Base-by-base conservation (phyloP, 805 yeast species). In the Barnettozyma siamensis region DNA sequence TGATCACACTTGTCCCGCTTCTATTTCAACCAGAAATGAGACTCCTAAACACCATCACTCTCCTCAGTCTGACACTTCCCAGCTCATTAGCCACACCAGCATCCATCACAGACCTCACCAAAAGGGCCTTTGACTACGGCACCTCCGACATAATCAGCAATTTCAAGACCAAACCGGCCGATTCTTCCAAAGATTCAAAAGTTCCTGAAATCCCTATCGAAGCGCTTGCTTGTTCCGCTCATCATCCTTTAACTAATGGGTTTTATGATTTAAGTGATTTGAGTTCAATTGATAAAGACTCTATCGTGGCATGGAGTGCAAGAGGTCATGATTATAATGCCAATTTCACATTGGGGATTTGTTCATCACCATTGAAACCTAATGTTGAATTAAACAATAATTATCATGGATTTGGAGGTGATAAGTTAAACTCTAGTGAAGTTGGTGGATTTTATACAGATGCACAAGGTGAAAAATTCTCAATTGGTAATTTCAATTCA, bases 301-400 rank as follows among this genome's bases (percentile, higher is more conserved):
- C 41, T 4, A 29, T 51, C 2, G 54, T 52, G 21, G 74, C 81
- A 19, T 86, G 89, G 87, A 62, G 69, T 31, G 78, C 89, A 3
- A 73, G 72, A 45, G 94, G 94, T 1, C 73, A 72, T 58, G 93
- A 82, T 48, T 76, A 75, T 51, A 79, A 79, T 21, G 67, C 65
- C 36, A 88, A 88, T 61, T 88, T 82, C 64, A 83, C 91, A 1
- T 50, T 83, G 32, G 83, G 85, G n/a, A 65, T 83, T 3, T 83
- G 91, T 52, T 72, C 84, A 39, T 62, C 78, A n/a, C 76, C 82
- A 20, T 53, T 73, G 32, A 51, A 51, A 7, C 49, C 59, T 9
- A 53, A 49, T 24, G 41, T 48, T 18, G 59, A 53, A 12, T 45
- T 53, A 24, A 47, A 63, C 34, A 43, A 53, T 47, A 58, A 60